Evolutionary conservation across 441 rosid genomes (phyloP), one percentile per base, ranked within the genome.

Genomic region (Pelargonium australe): DNA sequence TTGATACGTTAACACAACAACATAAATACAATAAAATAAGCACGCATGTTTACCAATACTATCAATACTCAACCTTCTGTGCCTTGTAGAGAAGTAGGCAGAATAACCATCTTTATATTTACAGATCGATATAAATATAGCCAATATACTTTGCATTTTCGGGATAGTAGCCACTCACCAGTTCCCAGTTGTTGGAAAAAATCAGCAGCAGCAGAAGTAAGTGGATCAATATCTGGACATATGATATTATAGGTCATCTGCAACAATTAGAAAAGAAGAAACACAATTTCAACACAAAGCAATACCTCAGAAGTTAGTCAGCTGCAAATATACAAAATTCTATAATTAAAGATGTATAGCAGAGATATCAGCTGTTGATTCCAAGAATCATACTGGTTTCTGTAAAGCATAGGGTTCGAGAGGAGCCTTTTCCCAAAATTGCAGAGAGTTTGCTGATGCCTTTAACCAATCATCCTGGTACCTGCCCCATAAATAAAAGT

Each of bases 401-500:
- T 83, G 85, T 64, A 77, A 83, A 69, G 99, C 99, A 80, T 88
- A 95, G 72, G 99, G 98, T 71, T 96, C 97, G 74, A 96, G 80
- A 71, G 99, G 97, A 73, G 97, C 99, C 82, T 96, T 96, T 80
- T 96, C 99, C 99, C 99, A 96, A 61, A 82, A 80, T 77, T 91
- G 93, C 78, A 96, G 80, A 73, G 98, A 81, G 79, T 79, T 86
- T 70, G 95, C 81, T 41, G 99, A 87, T 71, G 96, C 82, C 83
- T 90, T 93, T 61, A 96, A 95, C 99, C 99, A 96, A 83, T 96
- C 98, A 78, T 96, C 98, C 87, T 96, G 99, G 84, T 96, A 96
- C 82, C 99, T 96, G 75, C 80, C 63, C 72, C 49, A 70, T 40
- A 71, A 67, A 72, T 67, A 11, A 28, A 28, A 12, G 11, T 12